Percentiles rank a stretch among this genome's conserved stretches.
These are phyloP conservation scores for Saccharomycopsis synnaedendra DNA, from an alignment of 805 yeast genomes.

Conservation along the genomic window DNA sequence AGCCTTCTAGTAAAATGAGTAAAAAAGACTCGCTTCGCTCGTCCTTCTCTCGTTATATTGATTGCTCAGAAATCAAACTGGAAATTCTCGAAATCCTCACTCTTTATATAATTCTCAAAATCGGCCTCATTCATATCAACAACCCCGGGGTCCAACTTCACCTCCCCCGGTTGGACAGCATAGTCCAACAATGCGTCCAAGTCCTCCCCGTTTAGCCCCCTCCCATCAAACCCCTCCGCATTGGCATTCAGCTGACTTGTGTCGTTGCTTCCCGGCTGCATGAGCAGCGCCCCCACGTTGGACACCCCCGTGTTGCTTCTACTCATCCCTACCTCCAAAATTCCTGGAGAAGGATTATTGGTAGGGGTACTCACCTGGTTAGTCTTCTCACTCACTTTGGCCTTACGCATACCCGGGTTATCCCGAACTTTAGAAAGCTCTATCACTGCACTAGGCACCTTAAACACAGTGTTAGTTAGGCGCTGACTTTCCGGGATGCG, in stretches of 20 bases:
- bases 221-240: background rate
- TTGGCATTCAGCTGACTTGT: background rate
- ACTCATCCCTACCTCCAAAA: conserved; percentile 10
- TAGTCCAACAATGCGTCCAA: background rate
- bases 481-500: conserved; percentile 27
- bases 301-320: background rate
- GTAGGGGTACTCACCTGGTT: too few species aligned
- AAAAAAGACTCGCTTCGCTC: too few species aligned
- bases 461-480: conserved; percentile 25
- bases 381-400: too few species aligned
- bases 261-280: background rate
- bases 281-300: background rate
- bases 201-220: background rate
- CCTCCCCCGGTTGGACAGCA: background rate
- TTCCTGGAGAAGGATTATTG: conserved; percentile 16
- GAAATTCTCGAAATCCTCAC: conserved; percentile 3
- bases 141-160: background rate
- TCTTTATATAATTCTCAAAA: conserved; percentile 1
- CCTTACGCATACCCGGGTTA: too few species aligned
- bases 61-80: background rate
- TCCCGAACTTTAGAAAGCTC: conserved; percentile 23
- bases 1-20: too few species aligned
- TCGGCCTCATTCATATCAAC: background rate
- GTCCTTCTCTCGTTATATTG: background rate
- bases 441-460: conserved; percentile 68